Base-by-base conservation (phyloP, 768 basidiomycete genomes). In the Amanita pseudoporphyria region DNA sequence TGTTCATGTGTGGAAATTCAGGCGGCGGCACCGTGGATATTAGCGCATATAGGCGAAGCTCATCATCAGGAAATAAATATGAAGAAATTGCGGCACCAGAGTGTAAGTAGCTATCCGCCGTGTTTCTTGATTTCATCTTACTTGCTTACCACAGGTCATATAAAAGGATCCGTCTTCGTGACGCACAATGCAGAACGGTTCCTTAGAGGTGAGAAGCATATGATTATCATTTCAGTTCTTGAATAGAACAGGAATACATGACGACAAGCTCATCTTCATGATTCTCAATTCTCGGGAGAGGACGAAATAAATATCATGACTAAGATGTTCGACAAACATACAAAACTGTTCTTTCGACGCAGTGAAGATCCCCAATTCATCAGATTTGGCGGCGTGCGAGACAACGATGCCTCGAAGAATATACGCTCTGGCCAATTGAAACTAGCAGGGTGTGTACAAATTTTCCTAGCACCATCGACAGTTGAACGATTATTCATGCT, bases 21-120 rank as follows among this genome's bases (percentile, higher is more conserved):
- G 48, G 75, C 3, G 72, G 72, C 33, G 75, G 72, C 24, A 77
- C 72, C 1, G 59, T 76, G 14, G 74, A 76, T 44, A 61, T 76
- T 33, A 73, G 70, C 48, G 64, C 68, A n/a, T 76, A 76, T 48
- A 64, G 62, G 14, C 65, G 67, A 54, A 35, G 9, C 35, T 35
- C 39, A n/a, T 12, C 22, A 3, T 52, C 57, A 22, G 48, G 42
- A 6, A 59, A 58, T 1, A 50, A 62, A 0, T 61, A 71, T 22
- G 64, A 69, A 49, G 75, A 77, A 56, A 67, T 72, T 37, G 65
- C 70, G 6, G 62, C 65, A 1, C 46, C 62, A 3, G 56, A 65
- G 49, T 72, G 70, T 70, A 52, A 45, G 56, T 24, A 9, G 24
- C 37, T 6, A 31, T 10, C 7, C 13, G 14, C 21, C 1, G 16